These are phyloP conservation scores for Nicotiana otophora DNA, from an alignment of 257 asterid genomes.

Conservation along the genomic window DNA sequence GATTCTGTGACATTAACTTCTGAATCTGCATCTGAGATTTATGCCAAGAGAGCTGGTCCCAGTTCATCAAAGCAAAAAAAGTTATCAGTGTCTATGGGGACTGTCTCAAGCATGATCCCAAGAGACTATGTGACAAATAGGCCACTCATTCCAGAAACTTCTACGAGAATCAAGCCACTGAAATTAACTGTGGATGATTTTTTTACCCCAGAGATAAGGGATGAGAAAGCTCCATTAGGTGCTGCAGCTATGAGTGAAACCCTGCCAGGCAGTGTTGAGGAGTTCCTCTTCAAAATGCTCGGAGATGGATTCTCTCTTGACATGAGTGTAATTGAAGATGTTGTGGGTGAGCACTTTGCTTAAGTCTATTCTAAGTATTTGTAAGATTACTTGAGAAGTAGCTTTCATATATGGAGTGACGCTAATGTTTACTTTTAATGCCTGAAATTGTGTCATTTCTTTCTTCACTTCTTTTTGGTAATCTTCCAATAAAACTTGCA, in stretches of 20 bases:
- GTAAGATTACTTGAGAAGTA: neutral
- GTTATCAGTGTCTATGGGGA: slow-evolving; percentile 57
- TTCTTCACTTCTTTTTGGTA: neutral
- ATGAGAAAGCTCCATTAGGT: slow-evolving; percentile 33
- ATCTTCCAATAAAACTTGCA: neutral
- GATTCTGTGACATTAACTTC: slow-evolving; percentile 23
- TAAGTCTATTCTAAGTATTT: neutral
- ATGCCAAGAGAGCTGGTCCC: slow-evolving; percentile 14
- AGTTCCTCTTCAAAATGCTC: slow-evolving; percentile 67
- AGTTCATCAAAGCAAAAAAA: slow-evolving; percentile 35
- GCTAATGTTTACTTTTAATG: neutral
- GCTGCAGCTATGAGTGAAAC: slow-evolving; percentile 26
- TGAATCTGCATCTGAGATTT: slow-evolving; percentile 20
- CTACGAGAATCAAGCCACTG: slow-evolving; percentile 44
- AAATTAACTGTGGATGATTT: slow-evolving; percentile 45
- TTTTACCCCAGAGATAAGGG: slow-evolving; percentile 52
- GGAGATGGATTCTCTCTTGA: slow-evolving; percentile 67
- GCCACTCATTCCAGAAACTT: slow-evolving; percentile 26
- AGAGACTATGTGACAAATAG: slow-evolving; percentile 40
- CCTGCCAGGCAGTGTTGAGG: slow-evolving; percentile 42
- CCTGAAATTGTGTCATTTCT: neutral
- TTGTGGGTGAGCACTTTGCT: slow-evolving; percentile 49
- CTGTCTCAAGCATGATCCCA: slow-evolving; percentile 62
- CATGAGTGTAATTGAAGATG: slow-evolving; percentile 47
- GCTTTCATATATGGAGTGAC: neutral